A percentile compares a stretch with the other conserved stretches of the same genome.
Evolutionary conservation across 139 green algal genomes (phyloP).

Genomic region (Micractinium conductrix): DNA sequence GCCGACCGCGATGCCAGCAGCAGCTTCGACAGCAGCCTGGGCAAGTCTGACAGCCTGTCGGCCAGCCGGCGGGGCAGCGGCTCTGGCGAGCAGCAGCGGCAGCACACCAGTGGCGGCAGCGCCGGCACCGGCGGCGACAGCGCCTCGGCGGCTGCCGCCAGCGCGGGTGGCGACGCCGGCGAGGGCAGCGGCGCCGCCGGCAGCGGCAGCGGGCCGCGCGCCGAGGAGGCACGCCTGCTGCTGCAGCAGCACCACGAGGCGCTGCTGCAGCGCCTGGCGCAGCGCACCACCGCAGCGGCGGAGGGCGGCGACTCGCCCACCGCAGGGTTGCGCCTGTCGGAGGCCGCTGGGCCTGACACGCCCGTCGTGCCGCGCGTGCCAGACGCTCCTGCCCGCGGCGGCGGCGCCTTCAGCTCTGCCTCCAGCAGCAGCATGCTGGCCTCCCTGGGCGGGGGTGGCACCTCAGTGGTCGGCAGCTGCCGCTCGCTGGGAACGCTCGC

Average conservation of each 20-base stretch:
- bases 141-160: background rate
- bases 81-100: background rate
- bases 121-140: background rate
- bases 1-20: background rate
- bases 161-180: background rate
- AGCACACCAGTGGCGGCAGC: background rate
- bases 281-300: constrained; percentile 5
- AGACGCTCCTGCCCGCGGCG: background rate
- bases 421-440: constrained; percentile 9
- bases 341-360: too few relatives aligned
- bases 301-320: too few relatives aligned
- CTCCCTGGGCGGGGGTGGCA: too few relatives aligned
- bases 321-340: background rate
- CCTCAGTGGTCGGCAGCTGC: background rate
- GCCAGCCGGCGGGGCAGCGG: background rate
- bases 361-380: too few relatives aligned
- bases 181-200: background rate
- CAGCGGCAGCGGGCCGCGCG: background rate
- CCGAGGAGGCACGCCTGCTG: constrained; percentile 20
- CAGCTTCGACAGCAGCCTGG: background rate
- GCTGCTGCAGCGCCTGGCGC: constrained; percentile 13
- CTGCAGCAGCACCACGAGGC: constrained; percentile 27
- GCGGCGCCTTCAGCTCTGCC: background rate
- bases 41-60: background rate
- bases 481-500: background rate